Evolutionary conservation across 441 rosid genomes (phyloP).

Genomic region (Hura crepitans): DNA sequence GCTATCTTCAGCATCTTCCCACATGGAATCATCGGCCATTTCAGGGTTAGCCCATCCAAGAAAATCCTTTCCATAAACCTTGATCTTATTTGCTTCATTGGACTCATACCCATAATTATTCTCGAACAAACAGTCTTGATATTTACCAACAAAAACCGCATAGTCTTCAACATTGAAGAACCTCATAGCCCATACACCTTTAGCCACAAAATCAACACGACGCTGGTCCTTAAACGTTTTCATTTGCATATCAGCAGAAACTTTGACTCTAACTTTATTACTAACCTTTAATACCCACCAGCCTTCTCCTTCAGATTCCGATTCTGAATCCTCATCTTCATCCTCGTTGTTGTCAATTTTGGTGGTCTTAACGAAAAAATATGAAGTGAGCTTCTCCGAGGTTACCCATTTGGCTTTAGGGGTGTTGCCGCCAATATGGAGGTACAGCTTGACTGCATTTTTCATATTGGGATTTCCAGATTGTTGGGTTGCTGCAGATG

Average conservation of each 20-base stretch:
- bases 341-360: conserved; percentile 32
- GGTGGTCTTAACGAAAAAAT: conserved; percentile 52
- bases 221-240: conserved; percentile 68
- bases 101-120: conserved; percentile 71
- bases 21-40: conserved; percentile 88
- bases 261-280: conserved; percentile 55
- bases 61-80: conserved; percentile 89
- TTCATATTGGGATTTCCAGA: conserved; percentile 33
- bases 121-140: conserved; percentile 74
- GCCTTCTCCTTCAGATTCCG: conserved; percentile 36
- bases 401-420: conserved; percentile 92
- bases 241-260: conserved; percentile 60
- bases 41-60: conserved; percentile 91
- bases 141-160: conserved; percentile 42
- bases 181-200: conserved; percentile 87
- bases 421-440: conserved; percentile 72
- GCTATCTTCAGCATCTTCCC: conserved; percentile 91
- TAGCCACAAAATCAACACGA: conserved; percentile 81
- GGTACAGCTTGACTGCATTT: conserved; percentile 68
- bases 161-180: conserved; percentile 59
- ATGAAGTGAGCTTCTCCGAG: conserved; percentile 62
- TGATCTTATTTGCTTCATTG: conserved; percentile 65
- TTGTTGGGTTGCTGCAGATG: conserved; percentile 27
- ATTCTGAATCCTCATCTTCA: conserved; percentile 39
- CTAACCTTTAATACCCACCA: conserved; percentile 85